Evolutionary conservation across 306 rosid genomes (phyloP).

Genomic region (Carpinus viminea): DNA sequence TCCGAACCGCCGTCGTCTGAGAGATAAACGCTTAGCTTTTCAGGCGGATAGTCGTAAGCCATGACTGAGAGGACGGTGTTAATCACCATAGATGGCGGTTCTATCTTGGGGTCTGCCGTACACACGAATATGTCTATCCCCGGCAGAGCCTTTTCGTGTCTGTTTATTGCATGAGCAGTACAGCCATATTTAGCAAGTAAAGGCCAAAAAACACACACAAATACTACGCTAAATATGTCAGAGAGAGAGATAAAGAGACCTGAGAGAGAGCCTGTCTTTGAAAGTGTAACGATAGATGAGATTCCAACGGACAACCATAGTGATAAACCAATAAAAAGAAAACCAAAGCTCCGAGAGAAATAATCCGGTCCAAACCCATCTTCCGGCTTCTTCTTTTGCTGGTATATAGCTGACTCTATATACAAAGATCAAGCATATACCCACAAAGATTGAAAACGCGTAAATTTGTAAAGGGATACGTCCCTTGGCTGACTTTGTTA

Average conservation of each 20-base stretch:
- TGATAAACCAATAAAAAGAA: conserved; percentile 5
- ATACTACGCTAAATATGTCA: background rate
- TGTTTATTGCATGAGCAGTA: background rate
- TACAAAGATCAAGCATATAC: conserved; percentile 58
- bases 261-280: conserved; percentile 14
- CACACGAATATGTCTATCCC: conserved; percentile 1
- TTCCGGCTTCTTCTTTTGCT: background rate
- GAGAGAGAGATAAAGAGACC: background rate
- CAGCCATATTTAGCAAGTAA: background rate
- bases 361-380: conserved; percentile 14
- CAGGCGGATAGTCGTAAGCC: conserved; percentile 3
- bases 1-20: conserved; percentile 4
- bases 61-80: background rate
- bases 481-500: conserved; percentile 26
- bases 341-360: conserved; percentile 17
- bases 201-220: background rate
- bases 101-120: background rate
- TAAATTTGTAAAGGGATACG: conserved; percentile 42
- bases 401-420: conserved; percentile 10
- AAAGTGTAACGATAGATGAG: conserved; percentile 5
- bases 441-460: conserved; percentile 48
- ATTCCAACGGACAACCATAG: background rate
- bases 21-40: background rate
- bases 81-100: conserved; percentile 2
- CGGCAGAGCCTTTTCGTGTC: background rate